These are phyloP conservation scores for Dioszegia hungarica DNA, from an alignment of 768 basidiomycete species.

Conservation along the genomic window DNA sequence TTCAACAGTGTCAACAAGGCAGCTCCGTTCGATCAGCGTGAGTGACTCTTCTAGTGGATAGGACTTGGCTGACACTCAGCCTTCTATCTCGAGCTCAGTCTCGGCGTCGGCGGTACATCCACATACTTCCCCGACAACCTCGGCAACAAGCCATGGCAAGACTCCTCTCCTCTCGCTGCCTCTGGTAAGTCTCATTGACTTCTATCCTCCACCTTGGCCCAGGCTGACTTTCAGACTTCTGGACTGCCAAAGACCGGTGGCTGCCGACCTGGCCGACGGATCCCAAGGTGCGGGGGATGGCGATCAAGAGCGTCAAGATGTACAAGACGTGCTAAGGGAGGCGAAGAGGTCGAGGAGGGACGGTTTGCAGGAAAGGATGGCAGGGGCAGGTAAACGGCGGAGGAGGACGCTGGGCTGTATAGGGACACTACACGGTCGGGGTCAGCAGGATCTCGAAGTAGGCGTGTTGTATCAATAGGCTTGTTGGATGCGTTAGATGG, in stretches of 20 bases:
- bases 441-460: too few relatives aligned
- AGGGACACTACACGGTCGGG: too few relatives aligned
- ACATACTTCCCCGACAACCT: slow-evolving; percentile 83
- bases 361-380: too few relatives aligned
- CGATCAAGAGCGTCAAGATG: slow-evolving; percentile 26
- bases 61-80: slow-evolving; percentile 27
- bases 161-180: slow-evolving; percentile 20
- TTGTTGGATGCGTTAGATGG: too few relatives aligned
- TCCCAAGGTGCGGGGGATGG: slow-evolving; percentile 17
- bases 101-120: slow-evolving; percentile 73
- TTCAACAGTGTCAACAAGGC: slow-evolving; percentile 26
- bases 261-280: slow-evolving; percentile 24
- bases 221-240: slow-evolving; percentile 13
- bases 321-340: not conserved
- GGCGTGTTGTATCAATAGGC: too few relatives aligned
- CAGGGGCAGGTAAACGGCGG: too few relatives aligned
- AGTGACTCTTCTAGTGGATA: slow-evolving; percentile 29
- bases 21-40: slow-evolving; percentile 66
- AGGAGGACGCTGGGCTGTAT: too few relatives aligned
- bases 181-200: not conserved
- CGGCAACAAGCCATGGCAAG: slow-evolving; percentile 52
- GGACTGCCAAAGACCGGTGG: slow-evolving; percentile 20
- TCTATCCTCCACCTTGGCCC: not conserved
- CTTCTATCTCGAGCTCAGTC: slow-evolving; percentile 73
- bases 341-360: too few relatives aligned